phyloP scores from a whole-genome alignment of 495 filamentous ascomycete species.

The Penicillium tannophilum region DNA sequence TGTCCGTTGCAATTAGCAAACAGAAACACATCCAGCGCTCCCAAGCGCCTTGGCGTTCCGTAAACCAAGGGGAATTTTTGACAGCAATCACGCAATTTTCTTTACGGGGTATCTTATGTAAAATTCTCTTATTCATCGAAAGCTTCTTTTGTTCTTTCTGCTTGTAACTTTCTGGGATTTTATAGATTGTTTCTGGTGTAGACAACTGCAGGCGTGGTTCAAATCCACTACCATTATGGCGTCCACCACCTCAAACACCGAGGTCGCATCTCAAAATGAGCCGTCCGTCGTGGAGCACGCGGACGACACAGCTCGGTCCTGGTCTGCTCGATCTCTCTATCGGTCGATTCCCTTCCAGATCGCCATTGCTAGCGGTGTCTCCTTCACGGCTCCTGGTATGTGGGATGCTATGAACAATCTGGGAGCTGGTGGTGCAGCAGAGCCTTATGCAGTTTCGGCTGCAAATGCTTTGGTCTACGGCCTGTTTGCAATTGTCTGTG shows the following conservation, averaged over 20 bases:
- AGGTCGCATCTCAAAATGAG: slow-evolving; percentile 3
- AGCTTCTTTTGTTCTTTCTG: slow-evolving; percentile 2
- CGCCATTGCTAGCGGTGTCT: slow-evolving; percentile 35
- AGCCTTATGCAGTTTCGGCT: slow-evolving; percentile 37
- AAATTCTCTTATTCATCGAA: neutral
- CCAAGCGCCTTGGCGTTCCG: slow-evolving; percentile 5
- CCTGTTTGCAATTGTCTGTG: slow-evolving; percentile 35
- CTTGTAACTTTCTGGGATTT: neutral
- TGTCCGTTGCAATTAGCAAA: slow-evolving; percentile 4
- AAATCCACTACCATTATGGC: slow-evolving; percentile 9
- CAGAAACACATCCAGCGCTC: slow-evolving; percentile 2
- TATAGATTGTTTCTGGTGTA: neutral
- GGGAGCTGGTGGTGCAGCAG: slow-evolving; percentile 36
- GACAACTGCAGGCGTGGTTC: slow-evolving; percentile 1
- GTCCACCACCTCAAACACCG: slow-evolving; percentile 1
- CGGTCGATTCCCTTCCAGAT: slow-evolving; percentile 36
- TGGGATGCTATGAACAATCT: slow-evolving; percentile 41
- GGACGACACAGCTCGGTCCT: neutral
- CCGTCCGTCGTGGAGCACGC: neutral
- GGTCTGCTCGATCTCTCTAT: slow-evolving; percentile 17
- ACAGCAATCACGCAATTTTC: slow-evolving; percentile 8
- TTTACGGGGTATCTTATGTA: slow-evolving; percentile 1
- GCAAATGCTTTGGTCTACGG: slow-evolving; percentile 38
- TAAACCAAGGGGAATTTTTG: neutral
- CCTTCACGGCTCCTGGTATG: slow-evolving; percentile 39